Evolutionary conservation across 2,329 filamentous ascomycete genomes (phyloP).

Genomic region (Neofusicoccum ribis): DNA sequence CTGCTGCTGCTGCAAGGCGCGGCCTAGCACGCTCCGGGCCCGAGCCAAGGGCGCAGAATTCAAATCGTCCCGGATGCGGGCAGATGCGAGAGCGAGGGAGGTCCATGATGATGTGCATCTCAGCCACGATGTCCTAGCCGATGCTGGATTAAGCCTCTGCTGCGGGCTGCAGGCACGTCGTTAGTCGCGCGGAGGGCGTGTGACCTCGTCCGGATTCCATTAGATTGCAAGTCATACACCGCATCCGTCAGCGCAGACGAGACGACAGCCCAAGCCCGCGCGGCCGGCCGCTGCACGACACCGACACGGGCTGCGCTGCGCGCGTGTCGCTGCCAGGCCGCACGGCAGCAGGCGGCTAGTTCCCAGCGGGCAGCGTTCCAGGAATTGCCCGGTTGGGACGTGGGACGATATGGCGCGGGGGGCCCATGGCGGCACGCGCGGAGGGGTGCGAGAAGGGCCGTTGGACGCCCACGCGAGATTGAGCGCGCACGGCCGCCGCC

Average conservation of each 20-base stretch:
- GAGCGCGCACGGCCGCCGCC: no score
- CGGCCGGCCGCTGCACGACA: background rate
- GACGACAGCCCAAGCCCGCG: no score
- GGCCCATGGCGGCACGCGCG: background rate
- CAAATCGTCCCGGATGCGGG: background rate
- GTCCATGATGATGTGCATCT: slow-evolving; percentile 10
- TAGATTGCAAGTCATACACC: slow-evolving; percentile 13
- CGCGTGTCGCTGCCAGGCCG: no score
- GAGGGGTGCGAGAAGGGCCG: background rate
- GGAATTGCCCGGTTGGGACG: slow-evolving; percentile 1
- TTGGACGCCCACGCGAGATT: background rate
- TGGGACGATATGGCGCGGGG: background rate
- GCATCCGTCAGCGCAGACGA: background rate
- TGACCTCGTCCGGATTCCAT: background rate
- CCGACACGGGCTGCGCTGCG: background rate
- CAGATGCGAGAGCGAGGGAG: background rate
- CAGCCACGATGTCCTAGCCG: slow-evolving; percentile 8
- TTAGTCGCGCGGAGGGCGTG: slow-evolving; percentile 8
- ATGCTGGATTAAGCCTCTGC: background rate
- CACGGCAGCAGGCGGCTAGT: background rate
- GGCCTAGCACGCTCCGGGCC: background rate
- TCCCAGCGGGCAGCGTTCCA: background rate
- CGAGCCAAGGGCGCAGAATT: background rate
- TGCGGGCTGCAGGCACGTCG: slow-evolving; percentile 9
- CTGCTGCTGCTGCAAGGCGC: no score